A percentile compares a stretch with the other conserved stretches of the same genome.
Conservation (phyloP, 352 stramenopile species). For the Phytophthora quininea region DNA sequence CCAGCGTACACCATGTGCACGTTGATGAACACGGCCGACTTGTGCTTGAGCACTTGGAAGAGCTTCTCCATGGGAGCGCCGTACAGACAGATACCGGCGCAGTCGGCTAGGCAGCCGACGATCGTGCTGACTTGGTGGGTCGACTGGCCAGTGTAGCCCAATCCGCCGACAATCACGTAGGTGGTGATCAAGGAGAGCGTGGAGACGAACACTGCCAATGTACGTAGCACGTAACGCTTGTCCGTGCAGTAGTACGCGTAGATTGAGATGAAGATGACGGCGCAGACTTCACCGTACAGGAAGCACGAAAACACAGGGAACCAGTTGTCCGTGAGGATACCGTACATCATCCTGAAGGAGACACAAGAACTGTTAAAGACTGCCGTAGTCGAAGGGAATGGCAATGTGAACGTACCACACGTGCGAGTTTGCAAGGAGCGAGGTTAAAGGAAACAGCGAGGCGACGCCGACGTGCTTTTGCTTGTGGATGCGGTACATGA, state of each 20-base stretch:
- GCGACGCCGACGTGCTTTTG: conserved; percentile 42
- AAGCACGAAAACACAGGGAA: conserved; percentile 53
- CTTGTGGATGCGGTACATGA: conserved; percentile 47
- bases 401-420: conserved; percentile 42
- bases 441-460: conserved; percentile 43
- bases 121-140: conserved; percentile 26
- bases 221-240: conserved; percentile 33
- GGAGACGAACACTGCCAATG: conserved; percentile 25
- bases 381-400: conserved; percentile 22
- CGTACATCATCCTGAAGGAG: conserved; percentile 49
- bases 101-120: conserved; percentile 34
- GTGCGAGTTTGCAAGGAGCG: conserved; percentile 46
- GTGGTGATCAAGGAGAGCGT: conserved; percentile 35
- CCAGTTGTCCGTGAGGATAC: conserved; percentile 47
- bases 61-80: conserved; percentile 46
- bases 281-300: conserved; percentile 40
- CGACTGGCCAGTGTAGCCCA: conserved; percentile 40
- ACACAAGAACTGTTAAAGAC: conserved; percentile 28
- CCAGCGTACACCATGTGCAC: conserved; percentile 57
- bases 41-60: conserved; percentile 45
- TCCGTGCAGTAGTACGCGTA: conserved; percentile 64
- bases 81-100: conserved; percentile 46
- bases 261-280: conserved; percentile 45
- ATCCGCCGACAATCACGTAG: conserved; percentile 45
- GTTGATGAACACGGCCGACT: conserved; percentile 53